phyloP scores from a whole-genome alignment of 1,139 yeast species.

The Candida freyschussii region DNA sequence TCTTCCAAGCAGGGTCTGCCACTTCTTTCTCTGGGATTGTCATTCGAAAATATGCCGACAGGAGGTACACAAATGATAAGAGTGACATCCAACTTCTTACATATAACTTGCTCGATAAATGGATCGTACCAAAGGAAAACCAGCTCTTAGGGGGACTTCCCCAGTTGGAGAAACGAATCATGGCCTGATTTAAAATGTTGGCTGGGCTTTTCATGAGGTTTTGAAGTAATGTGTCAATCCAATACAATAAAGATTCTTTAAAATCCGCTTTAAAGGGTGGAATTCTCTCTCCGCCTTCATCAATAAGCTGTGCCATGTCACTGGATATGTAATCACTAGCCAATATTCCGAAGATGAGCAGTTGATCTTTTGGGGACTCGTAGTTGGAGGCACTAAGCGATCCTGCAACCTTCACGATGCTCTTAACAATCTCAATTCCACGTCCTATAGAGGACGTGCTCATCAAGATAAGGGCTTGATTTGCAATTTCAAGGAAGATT shows the following conservation, averaged over 20 bases:
- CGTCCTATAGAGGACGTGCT: slow-evolving; percentile 12
- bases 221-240: slow-evolving; percentile 12
- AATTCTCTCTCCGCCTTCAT: slow-evolving; percentile 5
- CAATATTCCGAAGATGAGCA: slow-evolving; percentile 21
- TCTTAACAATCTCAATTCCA: slow-evolving; percentile 15
- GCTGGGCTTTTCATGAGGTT: slow-evolving; percentile 1
- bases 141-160: slow-evolving; percentile 7
- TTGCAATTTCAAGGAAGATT: slow-evolving; percentile 17
- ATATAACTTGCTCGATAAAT: slow-evolving; percentile 1
- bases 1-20: slow-evolving; percentile 11
- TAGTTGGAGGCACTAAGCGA: slow-evolving; percentile 18
- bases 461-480: slow-evolving; percentile 12
- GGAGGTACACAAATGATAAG: no score
- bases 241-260: slow-evolving; percentile 11
- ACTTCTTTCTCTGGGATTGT: not conserved
- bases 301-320: slow-evolving; percentile 7
- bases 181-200: slow-evolving; percentile 4
- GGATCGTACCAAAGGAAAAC: slow-evolving; percentile 13
- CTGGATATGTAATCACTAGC: slow-evolving; percentile 15
- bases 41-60: no score
- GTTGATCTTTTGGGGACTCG: slow-evolving; percentile 22
- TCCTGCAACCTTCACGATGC: slow-evolving; percentile 14
- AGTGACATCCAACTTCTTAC: slow-evolving; percentile 16
- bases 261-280: slow-evolving; percentile 6
- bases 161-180: slow-evolving; percentile 13